phyloP scores from a whole-genome alignment of 805 yeast genomes.

The Kodamaea hsintzibuensis region DNA sequence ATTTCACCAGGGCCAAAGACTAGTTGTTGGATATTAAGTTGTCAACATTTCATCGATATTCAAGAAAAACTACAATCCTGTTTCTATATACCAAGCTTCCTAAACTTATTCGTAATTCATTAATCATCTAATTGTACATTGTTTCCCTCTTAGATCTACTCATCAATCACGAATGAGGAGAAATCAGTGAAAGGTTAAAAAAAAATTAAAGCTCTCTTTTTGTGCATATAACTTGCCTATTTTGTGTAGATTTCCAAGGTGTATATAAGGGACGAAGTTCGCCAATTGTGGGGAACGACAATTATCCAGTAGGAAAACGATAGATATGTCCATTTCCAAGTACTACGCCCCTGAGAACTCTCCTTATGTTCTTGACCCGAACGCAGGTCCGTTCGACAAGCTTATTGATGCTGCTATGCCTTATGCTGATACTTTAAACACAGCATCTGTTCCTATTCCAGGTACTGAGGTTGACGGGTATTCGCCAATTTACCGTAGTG shows the following conservation, averaged over 20 bases:
- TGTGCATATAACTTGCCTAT: neutral
- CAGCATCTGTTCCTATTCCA: slow-evolving; percentile 15
- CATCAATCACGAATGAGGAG: neutral
- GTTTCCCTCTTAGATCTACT: neutral
- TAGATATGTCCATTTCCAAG: neutral
- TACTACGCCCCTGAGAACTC: slow-evolving; percentile 18
- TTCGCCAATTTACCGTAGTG: slow-evolving; percentile 33
- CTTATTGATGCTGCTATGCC: slow-evolving; percentile 18
- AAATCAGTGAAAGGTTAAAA: neutral
- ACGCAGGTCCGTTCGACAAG: slow-evolving; percentile 13
- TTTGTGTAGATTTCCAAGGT: neutral
- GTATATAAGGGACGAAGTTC: neutral
- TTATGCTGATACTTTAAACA: slow-evolving; percentile 10
- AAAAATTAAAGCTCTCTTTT: no score
- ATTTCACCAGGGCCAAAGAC: neutral
- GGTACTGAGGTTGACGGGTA: slow-evolving; percentile 23
- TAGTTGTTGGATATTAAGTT: no score
- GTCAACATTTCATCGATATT: no score
- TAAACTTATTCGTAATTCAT: no score
- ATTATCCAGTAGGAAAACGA: neutral
- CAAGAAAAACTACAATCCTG: no score
- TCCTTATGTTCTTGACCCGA: slow-evolving; percentile 17
- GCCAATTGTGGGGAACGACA: neutral
- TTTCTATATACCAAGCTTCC: no score
- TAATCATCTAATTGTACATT: neutral